Evolutionary conservation across 2,329 filamentous ascomycete genomes (phyloP).

Genomic region (Talaromyces amestolkiae): DNA sequence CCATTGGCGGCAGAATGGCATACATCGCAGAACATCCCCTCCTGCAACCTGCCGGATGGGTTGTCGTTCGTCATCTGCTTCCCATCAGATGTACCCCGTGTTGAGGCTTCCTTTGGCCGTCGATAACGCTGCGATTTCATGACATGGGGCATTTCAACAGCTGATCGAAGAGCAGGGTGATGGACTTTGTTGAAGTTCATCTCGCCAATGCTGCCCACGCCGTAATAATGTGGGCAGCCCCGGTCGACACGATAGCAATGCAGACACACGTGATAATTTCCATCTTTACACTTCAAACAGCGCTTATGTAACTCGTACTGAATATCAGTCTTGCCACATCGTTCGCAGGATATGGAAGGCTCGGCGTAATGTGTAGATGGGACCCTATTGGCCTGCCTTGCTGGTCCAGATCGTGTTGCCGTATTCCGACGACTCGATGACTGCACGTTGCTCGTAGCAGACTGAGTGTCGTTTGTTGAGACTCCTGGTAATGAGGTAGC

Average conservation of each 20-base stretch:
- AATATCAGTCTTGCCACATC: slow-evolving; percentile 69
- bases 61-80: slow-evolving; percentile 62
- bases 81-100: slow-evolving; percentile 39
- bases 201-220: slow-evolving; percentile 74
- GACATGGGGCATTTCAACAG: slow-evolving; percentile 52
- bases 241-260: slow-evolving; percentile 73
- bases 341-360: slow-evolving; percentile 69
- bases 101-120: slow-evolving; percentile 29
- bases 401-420: slow-evolving; percentile 33
- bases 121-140: slow-evolving; percentile 42
- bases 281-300: slow-evolving; percentile 67
- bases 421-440: slow-evolving; percentile 22
- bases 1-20: slow-evolving; percentile 73
- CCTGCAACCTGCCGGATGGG: slow-evolving; percentile 66
- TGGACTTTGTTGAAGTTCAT: slow-evolving; percentile 59
- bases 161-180: slow-evolving; percentile 40
- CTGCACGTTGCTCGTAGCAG: slow-evolving; percentile 22
- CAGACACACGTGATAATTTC: slow-evolving; percentile 75
- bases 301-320: slow-evolving; percentile 86
- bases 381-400: slow-evolving; percentile 29
- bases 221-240: slow-evolving; percentile 84
- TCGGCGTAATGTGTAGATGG: slow-evolving; percentile 56
- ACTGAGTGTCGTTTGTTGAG: background rate
- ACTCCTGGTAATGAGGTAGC: slow-evolving; percentile 7
- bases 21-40: slow-evolving; percentile 78